A percentile compares a stretch with the other conserved stretches of the same genome.
Conservation (phyloP, 2,329 filamentous ascomycete genomes). For the Colletotrichum sansevieriae region DNA sequence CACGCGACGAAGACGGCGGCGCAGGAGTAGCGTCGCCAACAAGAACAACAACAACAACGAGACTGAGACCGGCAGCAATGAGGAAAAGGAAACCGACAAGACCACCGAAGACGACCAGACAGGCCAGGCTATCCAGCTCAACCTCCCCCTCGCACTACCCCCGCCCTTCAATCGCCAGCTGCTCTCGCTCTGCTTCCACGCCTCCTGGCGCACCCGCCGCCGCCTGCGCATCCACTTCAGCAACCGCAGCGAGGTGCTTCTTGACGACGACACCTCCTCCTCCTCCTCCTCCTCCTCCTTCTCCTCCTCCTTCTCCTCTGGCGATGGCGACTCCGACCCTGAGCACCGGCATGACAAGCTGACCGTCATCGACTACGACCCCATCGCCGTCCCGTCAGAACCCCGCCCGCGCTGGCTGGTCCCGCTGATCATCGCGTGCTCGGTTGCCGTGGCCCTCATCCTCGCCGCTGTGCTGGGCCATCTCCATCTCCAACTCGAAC, state of each 20-base stretch:
- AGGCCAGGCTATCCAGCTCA: constrained; percentile 7
- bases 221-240: constrained; percentile 18
- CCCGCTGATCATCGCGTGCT: background rate
- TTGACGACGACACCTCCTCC: background rate
- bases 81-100: background rate
- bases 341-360: background rate
- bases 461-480: background rate
- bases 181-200: constrained; percentile 15
- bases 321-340: background rate
- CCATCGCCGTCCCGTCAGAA: constrained; percentile 1
- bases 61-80: background rate
- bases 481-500: background rate
- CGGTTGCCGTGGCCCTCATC: background rate
- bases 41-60: background rate
- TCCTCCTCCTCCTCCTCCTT: no score
- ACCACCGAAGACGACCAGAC: background rate
- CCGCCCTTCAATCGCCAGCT: constrained; percentile 1
- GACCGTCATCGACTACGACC: background rate
- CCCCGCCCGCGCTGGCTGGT: background rate
- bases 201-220: constrained; percentile 7
- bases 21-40: background rate
- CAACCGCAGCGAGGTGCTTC: constrained; percentile 15
- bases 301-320: background rate
- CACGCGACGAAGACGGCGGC: background rate
- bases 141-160: background rate